Evolutionary conservation across 73 alveolate species (phyloP).

Genomic region (Paramecium sonneborni): DNA sequence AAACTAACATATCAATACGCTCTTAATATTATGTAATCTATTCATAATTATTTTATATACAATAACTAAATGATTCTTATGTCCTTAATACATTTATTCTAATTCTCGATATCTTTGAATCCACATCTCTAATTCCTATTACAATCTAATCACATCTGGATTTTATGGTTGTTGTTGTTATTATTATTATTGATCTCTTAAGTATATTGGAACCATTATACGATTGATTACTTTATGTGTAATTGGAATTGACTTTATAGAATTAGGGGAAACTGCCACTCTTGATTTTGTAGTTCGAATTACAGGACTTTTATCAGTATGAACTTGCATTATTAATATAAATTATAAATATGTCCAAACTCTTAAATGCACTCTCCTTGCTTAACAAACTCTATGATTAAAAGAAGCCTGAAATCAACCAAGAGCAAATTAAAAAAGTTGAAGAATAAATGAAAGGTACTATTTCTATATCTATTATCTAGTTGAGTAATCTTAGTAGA

Average conservation of each 20-base stretch:
- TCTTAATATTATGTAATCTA: constrained; percentile 31
- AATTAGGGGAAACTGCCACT: constrained; percentile 34
- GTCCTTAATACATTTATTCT: not conserved
- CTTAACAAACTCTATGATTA: not conserved
- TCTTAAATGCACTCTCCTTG: constrained; percentile 29
- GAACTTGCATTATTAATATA: not conserved
- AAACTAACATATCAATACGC: not conserved
- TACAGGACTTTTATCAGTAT: not conserved
- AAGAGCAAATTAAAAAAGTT: not conserved
- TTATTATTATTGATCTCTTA: not conserved
- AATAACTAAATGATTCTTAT: constrained; percentile 43
- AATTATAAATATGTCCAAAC: not conserved
- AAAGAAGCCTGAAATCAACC: not conserved
- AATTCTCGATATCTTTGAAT: constrained; percentile 29
- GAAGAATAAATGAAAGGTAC: not conserved
- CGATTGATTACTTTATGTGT: constrained; percentile 43
- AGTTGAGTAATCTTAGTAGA: not conserved
- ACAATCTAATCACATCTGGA: constrained; percentile 8
- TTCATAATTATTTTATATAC: not conserved
- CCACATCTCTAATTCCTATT: constrained; percentile 49
- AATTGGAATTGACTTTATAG: not conserved
- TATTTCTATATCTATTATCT: not conserved
- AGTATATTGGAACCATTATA: constrained; percentile 10
- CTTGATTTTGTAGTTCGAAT: constrained; percentile 8
- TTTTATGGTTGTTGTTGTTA: not conserved